Conservation (phyloP, 2,329 filamentous ascomycete genomes). For the Pseudogymnoascus sp. region DNA sequence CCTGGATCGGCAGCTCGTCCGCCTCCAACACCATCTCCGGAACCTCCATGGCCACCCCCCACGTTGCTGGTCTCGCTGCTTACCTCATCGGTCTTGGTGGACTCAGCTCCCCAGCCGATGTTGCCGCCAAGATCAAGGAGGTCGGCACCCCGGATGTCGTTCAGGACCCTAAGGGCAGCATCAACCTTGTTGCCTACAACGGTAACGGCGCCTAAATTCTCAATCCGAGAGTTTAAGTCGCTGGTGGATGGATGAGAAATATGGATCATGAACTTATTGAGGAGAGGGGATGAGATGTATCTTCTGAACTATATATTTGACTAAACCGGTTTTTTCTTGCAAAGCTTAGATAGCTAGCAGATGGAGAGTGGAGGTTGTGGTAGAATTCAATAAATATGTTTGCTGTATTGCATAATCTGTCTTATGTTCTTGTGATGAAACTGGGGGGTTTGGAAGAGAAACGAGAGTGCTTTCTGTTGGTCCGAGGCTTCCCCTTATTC, state of each 20-base stretch:
- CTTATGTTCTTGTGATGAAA: no score
- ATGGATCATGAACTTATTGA: constrained; percentile 1
- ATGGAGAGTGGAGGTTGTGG: neutral
- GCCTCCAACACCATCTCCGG: constrained; percentile 48
- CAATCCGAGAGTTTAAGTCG: neutral
- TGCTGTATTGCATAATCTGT: neutral
- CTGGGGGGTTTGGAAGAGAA: no score
- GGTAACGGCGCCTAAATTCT: constrained; percentile 32
- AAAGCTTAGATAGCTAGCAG: neutral
- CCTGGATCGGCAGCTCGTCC: constrained; percentile 38
- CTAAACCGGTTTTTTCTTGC: neutral
- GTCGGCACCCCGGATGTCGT: constrained; percentile 37
- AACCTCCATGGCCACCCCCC: constrained; percentile 56
- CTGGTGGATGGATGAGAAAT: neutral
- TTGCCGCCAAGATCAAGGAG: constrained; percentile 40
- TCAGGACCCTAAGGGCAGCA: constrained; percentile 36
- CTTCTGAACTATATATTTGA: constrained; percentile 1
- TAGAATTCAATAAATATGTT: neutral
- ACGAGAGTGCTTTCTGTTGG: no score
- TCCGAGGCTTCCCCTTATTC: no score
- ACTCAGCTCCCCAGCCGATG: constrained; percentile 37
- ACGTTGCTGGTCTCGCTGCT: constrained; percentile 54
- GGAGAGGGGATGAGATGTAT: neutral
- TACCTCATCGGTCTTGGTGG: constrained; percentile 46
- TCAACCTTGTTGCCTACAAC: constrained; percentile 51